Conservation (phyloP, 169 alveolate genomes). For the Amoebophrya sp. region DNA sequence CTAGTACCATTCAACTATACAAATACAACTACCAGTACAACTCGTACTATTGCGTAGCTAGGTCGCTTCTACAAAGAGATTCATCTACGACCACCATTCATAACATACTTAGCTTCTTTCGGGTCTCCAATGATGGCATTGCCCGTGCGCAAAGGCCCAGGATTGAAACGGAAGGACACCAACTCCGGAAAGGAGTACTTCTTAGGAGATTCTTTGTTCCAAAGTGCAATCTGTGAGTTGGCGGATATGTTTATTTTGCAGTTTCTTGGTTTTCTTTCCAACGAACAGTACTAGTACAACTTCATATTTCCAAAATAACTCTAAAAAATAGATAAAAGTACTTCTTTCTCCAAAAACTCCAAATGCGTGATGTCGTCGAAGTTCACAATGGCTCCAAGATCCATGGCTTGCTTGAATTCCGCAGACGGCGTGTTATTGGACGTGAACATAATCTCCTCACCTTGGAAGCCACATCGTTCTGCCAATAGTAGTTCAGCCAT, state of each 20-base stretch:
- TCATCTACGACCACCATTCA: too few relatives aligned
- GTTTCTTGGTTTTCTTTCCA: background rate
- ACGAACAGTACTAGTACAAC: background rate
- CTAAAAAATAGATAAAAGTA: background rate
- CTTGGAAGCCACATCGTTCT: conserved; percentile 32
- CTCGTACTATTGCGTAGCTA: too few relatives aligned
- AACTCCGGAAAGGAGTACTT: background rate
- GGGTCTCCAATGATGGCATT: conserved; percentile 34
- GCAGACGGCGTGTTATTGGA: conserved; percentile 30
- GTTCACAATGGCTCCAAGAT: conserved; percentile 40
- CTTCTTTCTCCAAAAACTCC: conserved; percentile 5
- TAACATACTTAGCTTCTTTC: conserved; percentile 35
- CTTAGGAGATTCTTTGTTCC: background rate
- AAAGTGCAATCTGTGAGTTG: background rate
- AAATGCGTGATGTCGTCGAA: conserved; percentile 34
- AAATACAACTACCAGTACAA: too few relatives aligned
- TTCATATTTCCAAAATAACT: background rate
- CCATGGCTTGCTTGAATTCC: conserved; percentile 35
- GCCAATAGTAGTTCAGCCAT: conserved; percentile 35
- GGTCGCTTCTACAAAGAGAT: too few relatives aligned
- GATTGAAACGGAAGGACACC: background rate
- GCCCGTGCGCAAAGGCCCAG: background rate
- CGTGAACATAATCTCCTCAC: conserved; percentile 37
- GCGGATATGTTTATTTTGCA: too few relatives aligned
- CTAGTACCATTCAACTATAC: too few relatives aligned